A percentile compares a stretch with the other conserved stretches of the same genome.
Evolutionary conservation across 495 filamentous ascomycete genomes (phyloP).

Genomic region (Penicillium nucicola): DNA sequence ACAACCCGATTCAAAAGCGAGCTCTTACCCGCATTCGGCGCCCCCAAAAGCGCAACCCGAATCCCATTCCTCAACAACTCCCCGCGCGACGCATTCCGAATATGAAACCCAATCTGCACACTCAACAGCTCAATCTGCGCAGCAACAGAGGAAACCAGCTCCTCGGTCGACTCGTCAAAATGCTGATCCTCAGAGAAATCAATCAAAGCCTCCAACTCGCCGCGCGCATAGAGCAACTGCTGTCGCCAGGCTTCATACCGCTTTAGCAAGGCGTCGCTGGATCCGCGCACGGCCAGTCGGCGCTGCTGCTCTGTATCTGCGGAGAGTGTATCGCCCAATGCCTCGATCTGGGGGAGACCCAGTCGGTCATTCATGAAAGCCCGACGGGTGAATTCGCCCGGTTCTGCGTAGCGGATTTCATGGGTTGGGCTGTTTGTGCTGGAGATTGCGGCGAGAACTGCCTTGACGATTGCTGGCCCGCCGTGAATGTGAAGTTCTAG

Average conservation of each 20-base stretch:
- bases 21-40: conserved; percentile 95
- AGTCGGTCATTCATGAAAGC: conserved; percentile 86
- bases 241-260: conserved; percentile 84
- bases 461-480: conserved; percentile 81
- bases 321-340: conserved; percentile 77
- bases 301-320: conserved; percentile 95
- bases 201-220: conserved; percentile 91
- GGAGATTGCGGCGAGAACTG: conserved; percentile 76
- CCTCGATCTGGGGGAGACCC: conserved; percentile 90
- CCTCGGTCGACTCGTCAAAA: conserved; percentile 82
- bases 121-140: conserved; percentile 57
- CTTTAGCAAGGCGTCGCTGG: conserved; percentile 63
- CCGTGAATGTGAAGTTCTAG: conserved; percentile 93
- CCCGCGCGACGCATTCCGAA: conserved; percentile 72
- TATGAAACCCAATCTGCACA: conserved; percentile 61
- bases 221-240: conserved; percentile 73
- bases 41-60: conserved; percentile 77
- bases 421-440: conserved; percentile 23
- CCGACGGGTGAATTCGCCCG: conserved; percentile 91
- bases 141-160: conserved; percentile 66
- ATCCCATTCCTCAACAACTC: conserved; percentile 87
- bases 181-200: conserved; percentile 97
- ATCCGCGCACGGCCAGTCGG: conserved; percentile 75
- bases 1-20: conserved; percentile 87
- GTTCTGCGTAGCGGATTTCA: conserved; percentile 83